Percentiles rank a stretch among this genome's conserved stretches.
Evolutionary conservation across 495 filamentous ascomycete species (phyloP).

Genomic region (Durotheca rogersii): DNA sequence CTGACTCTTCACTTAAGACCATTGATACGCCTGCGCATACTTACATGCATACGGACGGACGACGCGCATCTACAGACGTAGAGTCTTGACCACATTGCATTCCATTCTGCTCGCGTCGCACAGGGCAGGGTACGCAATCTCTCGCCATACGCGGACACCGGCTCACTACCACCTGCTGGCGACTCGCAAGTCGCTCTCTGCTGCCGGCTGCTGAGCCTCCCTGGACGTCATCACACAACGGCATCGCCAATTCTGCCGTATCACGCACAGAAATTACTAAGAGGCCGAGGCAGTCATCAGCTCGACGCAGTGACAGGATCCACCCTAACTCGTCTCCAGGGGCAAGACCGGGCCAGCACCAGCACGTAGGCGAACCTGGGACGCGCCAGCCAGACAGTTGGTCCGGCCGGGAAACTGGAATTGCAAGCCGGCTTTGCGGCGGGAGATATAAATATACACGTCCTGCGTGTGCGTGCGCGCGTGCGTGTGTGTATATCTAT

Average conservation of each 20-base stretch:
- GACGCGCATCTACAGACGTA: background rate
- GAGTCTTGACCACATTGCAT: conserved; percentile 4
- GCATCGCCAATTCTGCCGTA: conserved; percentile 23
- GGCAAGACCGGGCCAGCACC: conserved; percentile 16
- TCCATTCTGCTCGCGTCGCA: conserved; percentile 24
- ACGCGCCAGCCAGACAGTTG: conserved; percentile 16
- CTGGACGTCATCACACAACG: conserved; percentile 30
- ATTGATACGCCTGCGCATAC: background rate
- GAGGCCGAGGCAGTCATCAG: conserved; percentile 30
- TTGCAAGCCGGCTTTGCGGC: conserved; percentile 1
- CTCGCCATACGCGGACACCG: conserved; percentile 24
- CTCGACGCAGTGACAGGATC: conserved; percentile 23
- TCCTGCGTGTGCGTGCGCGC: background rate
- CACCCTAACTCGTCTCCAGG: conserved; percentile 19
- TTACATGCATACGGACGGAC: background rate
- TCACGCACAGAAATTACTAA: conserved; percentile 31
- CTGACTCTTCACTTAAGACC: background rate
- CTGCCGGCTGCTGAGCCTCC: conserved; percentile 28
- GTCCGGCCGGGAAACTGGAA: background rate
- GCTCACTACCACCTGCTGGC: conserved; percentile 13
- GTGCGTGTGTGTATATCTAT: conserved; percentile 5
- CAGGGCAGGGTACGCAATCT: conserved; percentile 17
- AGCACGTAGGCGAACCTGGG: conserved; percentile 11
- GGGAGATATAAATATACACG: conserved; percentile 4
- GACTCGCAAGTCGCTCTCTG: background rate